These are phyloP conservation scores for Phytopythium kandeliae DNA, from an alignment of 352 stramenopile species.

Conservation along the genomic window DNA sequence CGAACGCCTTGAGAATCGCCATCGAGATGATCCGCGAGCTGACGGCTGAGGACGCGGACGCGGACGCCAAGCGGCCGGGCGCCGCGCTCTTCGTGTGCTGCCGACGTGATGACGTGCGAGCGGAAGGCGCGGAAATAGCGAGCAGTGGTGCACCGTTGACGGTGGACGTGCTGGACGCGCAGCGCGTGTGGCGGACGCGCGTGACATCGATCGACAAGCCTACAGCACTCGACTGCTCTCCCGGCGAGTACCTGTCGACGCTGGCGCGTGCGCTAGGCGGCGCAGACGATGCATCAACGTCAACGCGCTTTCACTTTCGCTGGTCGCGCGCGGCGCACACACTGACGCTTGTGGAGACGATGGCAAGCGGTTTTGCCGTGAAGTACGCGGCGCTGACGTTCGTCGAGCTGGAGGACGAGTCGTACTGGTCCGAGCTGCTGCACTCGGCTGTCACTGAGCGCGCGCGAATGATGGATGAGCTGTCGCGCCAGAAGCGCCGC, in stretches of 20 bases:
- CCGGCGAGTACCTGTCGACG: slow-evolving; percentile 21
- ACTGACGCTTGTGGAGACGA: slow-evolving; percentile 48
- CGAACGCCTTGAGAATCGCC: too few relatives aligned
- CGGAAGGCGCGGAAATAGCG: neutral
- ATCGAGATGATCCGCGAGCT: slow-evolving; percentile 18
- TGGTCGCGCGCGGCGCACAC: slow-evolving; percentile 24
- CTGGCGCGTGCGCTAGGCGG: slow-evolving; percentile 17
- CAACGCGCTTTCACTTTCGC: slow-evolving; percentile 28
- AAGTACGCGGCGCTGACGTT: slow-evolving; percentile 44
- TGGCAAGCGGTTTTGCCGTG: slow-evolving; percentile 33
- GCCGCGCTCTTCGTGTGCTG: slow-evolving; percentile 23
- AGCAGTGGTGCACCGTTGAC: slow-evolving; percentile 14
- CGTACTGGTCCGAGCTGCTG: slow-evolving; percentile 23
- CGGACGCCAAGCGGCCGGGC: slow-evolving; percentile 5
- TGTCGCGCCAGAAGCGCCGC: slow-evolving; percentile 12
- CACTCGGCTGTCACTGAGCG: slow-evolving; percentile 20
- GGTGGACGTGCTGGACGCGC: slow-evolving; percentile 24
- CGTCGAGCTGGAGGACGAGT: neutral
- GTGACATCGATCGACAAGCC: slow-evolving; percentile 33
- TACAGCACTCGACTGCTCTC: slow-evolving; percentile 33
- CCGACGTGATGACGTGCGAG: slow-evolving; percentile 5
- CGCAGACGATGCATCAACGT: neutral
- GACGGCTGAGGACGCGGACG: slow-evolving; percentile 16
- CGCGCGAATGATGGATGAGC: slow-evolving; percentile 5
- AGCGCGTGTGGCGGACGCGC: slow-evolving; percentile 21